Evolutionary conservation across 2,329 filamentous ascomycete genomes (phyloP).

Genomic region (Colletotrichum sp.): DNA sequence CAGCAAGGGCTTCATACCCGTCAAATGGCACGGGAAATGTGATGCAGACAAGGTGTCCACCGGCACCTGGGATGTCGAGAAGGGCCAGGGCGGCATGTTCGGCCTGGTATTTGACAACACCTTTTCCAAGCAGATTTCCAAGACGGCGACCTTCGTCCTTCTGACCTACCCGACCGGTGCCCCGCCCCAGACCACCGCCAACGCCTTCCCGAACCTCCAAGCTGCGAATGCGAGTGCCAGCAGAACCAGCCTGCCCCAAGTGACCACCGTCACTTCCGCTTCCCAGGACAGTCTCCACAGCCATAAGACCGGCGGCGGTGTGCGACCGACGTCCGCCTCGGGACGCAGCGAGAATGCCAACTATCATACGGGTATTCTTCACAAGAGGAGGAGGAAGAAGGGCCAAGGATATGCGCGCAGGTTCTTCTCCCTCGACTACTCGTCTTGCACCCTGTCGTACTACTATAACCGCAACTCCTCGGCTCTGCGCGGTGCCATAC

Average conservation of each 20-base stretch:
- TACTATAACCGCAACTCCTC: constrained; percentile 95
- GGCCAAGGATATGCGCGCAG: constrained; percentile 91
- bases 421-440: constrained; percentile 96
- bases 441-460: constrained; percentile 92
- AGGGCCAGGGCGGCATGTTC: constrained; percentile 87
- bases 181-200: constrained; percentile 75
- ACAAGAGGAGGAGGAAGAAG: constrained; percentile 91
- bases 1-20: constrained; percentile 70
- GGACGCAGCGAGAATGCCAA: constrained; percentile 58
- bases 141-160: constrained; percentile 93
- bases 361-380: constrained; percentile 83
- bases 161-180: constrained; percentile 89
- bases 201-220: constrained; percentile 65
- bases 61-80: constrained; percentile 81
- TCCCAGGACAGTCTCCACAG: constrained; percentile 68
- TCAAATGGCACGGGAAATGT: constrained; percentile 92
- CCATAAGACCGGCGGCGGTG: constrained; percentile 42
- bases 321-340: constrained; percentile 54
- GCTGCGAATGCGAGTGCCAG: constrained; percentile 38
- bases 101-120: constrained; percentile 98
- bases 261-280: constrained; percentile 51
- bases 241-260: constrained; percentile 55
- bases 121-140: constrained; percentile 93
- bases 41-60: constrained; percentile 95
- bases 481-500: constrained; percentile 89